Percentiles rank a stretch among this genome's conserved stretches.
phyloP scores from a whole-genome alignment of 768 basidiomycete species.

The Saitozyma podzolica region DNA sequence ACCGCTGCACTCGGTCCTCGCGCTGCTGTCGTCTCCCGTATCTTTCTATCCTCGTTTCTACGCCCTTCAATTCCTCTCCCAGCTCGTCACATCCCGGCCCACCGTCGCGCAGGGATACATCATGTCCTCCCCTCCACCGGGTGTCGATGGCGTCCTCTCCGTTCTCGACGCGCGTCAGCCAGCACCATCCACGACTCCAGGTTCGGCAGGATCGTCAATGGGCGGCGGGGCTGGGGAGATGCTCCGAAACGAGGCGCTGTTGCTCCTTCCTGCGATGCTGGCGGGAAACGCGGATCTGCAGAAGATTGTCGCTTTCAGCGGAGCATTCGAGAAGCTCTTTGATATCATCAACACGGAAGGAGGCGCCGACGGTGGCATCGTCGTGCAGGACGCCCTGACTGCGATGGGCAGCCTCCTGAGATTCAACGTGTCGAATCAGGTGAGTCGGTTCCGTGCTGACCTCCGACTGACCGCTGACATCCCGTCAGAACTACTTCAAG shows the following conservation, averaged over 20 bases:
- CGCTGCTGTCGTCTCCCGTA: slow-evolving; percentile 69
- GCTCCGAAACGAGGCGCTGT: slow-evolving; percentile 66
- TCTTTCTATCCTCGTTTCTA: slow-evolving; percentile 82
- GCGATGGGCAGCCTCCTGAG: slow-evolving; percentile 84
- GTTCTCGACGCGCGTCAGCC: slow-evolving; percentile 30
- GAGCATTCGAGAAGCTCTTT: slow-evolving; percentile 93
- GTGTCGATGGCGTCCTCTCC: slow-evolving; percentile 61
- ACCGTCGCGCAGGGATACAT: slow-evolving; percentile 86
- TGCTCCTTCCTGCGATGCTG: slow-evolving; percentile 75
- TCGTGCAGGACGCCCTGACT: slow-evolving; percentile 78
- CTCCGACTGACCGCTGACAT: slow-evolving; percentile 9
- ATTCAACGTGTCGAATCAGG: slow-evolving; percentile 94
- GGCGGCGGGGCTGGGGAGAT: slow-evolving; percentile 49
- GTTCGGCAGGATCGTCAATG: slow-evolving; percentile 18
- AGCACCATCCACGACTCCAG: slow-evolving; percentile 12
- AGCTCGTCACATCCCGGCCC: slow-evolving; percentile 77
- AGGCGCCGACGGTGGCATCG: slow-evolving; percentile 85
- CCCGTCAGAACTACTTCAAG: slow-evolving; percentile 84
- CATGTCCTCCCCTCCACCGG: slow-evolving; percentile 66
- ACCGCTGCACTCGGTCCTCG: slow-evolving; percentile 71
- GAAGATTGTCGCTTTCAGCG: slow-evolving; percentile 93
- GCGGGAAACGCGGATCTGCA: slow-evolving; percentile 90
- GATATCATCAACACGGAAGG: slow-evolving; percentile 82
- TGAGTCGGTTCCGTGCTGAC: slow-evolving; percentile 47
- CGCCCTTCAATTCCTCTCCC: slow-evolving; percentile 76